Evolutionary conservation across 495 filamentous ascomycete species (phyloP).

Genomic region (Neurospora terricola): DNA sequence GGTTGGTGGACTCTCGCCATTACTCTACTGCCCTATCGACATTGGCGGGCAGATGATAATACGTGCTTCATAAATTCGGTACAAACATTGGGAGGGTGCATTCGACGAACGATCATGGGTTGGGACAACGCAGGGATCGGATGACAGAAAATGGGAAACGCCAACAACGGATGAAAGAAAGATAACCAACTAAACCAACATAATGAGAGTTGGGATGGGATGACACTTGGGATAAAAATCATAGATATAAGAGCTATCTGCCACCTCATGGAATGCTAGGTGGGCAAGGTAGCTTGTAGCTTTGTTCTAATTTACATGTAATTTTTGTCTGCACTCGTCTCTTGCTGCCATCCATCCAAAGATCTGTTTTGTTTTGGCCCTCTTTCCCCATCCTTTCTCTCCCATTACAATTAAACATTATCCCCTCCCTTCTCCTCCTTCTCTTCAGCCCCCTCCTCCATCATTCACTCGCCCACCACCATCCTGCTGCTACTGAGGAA

Average conservation of each 20-base stretch:
- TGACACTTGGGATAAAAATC: neutral
- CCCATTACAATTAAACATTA: neutral
- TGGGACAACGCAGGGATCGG: neutral
- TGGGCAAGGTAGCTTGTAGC: neutral
- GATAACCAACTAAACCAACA: neutral
- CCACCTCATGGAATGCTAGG: neutral
- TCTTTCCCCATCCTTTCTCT: neutral
- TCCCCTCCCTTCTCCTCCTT: neutral
- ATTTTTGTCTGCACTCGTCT: neutral
- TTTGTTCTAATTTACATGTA: neutral
- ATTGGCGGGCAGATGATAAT: neutral
- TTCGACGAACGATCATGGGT: neutral
- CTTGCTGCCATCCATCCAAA: neutral
- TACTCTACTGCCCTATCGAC: neutral
- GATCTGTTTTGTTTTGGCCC: neutral
- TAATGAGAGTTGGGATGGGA: neutral
- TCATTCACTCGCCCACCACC: neutral
- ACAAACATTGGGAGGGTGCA: neutral
- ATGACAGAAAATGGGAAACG: neutral
- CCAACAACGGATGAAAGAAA: neutral
- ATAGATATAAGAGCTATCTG: neutral
- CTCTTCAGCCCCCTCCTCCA: neutral
- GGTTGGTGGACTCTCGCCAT: neutral
- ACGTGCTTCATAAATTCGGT: neutral
- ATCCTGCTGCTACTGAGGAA: slow-evolving; percentile 44